Conservation (phyloP, 1,284 basidiomycete genomes). For the Rhodotorula glutinis region DNA sequence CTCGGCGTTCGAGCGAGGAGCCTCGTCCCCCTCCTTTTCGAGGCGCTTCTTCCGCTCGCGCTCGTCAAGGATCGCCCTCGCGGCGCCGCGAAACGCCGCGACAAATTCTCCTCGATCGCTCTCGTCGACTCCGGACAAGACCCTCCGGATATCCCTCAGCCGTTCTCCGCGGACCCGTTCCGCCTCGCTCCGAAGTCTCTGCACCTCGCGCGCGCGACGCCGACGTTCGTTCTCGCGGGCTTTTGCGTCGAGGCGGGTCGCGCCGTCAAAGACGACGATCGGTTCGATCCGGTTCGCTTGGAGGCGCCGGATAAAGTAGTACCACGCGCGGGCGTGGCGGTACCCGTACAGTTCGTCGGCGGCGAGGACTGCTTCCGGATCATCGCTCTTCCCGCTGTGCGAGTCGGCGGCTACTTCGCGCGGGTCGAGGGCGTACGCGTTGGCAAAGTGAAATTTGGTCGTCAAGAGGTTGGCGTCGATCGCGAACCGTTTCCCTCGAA, state of each 20-base stretch:
- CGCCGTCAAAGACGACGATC: slow-evolving; percentile 38
- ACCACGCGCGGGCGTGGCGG: slow-evolving; percentile 28
- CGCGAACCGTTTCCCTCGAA: slow-evolving; percentile 19
- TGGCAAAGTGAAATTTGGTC: slow-evolving; percentile 28
- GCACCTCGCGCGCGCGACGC: slow-evolving; percentile 6
- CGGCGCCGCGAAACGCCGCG: neutral
- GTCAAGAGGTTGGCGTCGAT: slow-evolving; percentile 37
- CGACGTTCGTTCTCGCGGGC: slow-evolving; percentile 17
- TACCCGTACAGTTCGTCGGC: neutral
- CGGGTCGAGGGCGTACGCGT: neutral
- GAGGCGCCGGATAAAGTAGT: slow-evolving; percentile 24
- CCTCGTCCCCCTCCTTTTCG: too few species aligned
- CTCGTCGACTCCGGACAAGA: neutral
- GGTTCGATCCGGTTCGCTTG: slow-evolving; percentile 15
- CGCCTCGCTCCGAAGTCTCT: slow-evolving; percentile 13
- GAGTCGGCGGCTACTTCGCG: neutral
- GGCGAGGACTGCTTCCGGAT: too few species aligned
- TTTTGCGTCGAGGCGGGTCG: slow-evolving; percentile 25
- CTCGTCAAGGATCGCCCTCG: neutral
- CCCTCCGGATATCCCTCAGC: slow-evolving; percentile 9
- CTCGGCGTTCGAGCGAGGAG: too few species aligned
- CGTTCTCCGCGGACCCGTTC: slow-evolving; percentile 15
- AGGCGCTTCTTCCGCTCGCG: neutral
- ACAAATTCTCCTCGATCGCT: neutral
- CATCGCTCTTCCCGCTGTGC: too few species aligned